A percentile compares a stretch with the other conserved stretches of the same genome.
These are phyloP conservation scores for Sideroxylon spinosum DNA, from an alignment of 179 eudicot genomes.

Conservation along the genomic window DNA sequence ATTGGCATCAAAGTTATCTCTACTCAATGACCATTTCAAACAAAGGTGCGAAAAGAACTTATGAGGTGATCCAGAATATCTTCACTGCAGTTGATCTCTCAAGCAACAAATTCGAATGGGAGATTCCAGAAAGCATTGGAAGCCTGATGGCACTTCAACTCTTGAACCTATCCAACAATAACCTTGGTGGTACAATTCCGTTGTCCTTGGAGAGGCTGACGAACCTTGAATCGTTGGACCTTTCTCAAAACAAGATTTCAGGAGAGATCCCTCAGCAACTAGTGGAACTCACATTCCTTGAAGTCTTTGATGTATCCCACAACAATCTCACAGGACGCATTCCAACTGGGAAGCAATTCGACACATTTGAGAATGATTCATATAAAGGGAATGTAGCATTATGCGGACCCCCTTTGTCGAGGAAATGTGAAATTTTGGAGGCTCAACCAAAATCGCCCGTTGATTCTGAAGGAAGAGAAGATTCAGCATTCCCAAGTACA, in stretches of 20 bases:
- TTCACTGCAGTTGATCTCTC: conserved; percentile 33
- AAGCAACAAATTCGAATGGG: conserved; percentile 28
- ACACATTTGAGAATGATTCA: conserved; percentile 27
- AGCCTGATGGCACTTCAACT: conserved; percentile 24
- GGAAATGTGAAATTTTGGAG: conserved; percentile 18
- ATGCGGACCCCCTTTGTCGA: conserved; percentile 20
- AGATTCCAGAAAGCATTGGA: conserved; percentile 23
- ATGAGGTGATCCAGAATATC: conserved; percentile 18
- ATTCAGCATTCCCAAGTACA: background rate
- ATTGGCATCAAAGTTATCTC: background rate
- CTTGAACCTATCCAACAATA: conserved; percentile 36
- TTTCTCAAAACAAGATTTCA: conserved; percentile 29
- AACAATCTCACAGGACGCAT: background rate
- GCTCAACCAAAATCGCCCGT: background rate
- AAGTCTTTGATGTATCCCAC: conserved; percentile 19
- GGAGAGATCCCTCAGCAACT: conserved; percentile 30
- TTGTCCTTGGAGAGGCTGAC: conserved; percentile 27
- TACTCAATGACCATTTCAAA: conserved; percentile 20
- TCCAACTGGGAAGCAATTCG: conserved; percentile 18
- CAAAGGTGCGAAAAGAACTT: conserved; percentile 27
- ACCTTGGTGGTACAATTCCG: conserved; percentile 29
- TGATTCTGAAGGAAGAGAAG: background rate
- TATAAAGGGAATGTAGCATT: conserved; percentile 20
- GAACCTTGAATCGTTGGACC: conserved; percentile 38
- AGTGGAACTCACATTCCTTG: conserved; percentile 18